These are phyloP conservation scores for Fusarium pilosicola DNA, from an alignment of 2,329 filamentous ascomycete species.

Conservation along the genomic window DNA sequence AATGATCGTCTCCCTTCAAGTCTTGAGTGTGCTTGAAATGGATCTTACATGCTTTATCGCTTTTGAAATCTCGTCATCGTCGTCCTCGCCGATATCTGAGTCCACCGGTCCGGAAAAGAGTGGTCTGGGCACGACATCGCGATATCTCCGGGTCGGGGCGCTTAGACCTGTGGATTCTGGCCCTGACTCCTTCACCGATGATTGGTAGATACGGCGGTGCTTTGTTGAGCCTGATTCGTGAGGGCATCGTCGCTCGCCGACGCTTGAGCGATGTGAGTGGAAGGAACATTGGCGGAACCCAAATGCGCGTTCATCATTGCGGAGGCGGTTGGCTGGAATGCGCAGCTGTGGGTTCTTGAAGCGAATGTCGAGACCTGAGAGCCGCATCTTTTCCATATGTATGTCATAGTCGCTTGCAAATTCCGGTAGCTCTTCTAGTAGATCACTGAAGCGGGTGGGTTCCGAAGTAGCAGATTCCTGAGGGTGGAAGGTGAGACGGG, in stretches of 20 bases:
- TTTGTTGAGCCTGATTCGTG: conserved; percentile 47
- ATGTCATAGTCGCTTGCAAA: conserved; percentile 61
- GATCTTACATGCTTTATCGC: conserved; percentile 47
- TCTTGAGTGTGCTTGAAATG: conserved; percentile 45
- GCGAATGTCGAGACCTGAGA: conserved; percentile 60
- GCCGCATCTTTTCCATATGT: conserved; percentile 63
- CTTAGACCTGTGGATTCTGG: conserved; percentile 33
- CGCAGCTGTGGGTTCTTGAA: conserved; percentile 71
- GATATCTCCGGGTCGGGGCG: conserved; percentile 38
- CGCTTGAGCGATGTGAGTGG: conserved; percentile 65
- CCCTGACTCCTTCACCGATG: conserved; percentile 14
- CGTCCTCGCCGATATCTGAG: conserved; percentile 44
- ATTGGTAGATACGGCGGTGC: conserved; percentile 18
- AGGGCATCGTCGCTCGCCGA: conserved; percentile 65
- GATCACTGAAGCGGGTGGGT: conserved; percentile 52
- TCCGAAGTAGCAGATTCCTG: conserved; percentile 44
- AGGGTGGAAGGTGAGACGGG: conserved; percentile 45
- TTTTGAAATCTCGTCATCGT: conserved; percentile 44
- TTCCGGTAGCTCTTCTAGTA: conserved; percentile 57
- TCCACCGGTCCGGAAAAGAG: conserved; percentile 41
- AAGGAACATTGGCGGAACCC: conserved; percentile 71
- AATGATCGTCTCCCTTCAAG: conserved; percentile 19
- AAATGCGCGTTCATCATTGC: conserved; percentile 66
- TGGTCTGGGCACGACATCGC: conserved; percentile 39
- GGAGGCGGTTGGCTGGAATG: conserved; percentile 64